Evolutionary conservation across 2,329 filamentous ascomycete genomes (phyloP).

Genomic region (Exophiala oligosperma): DNA sequence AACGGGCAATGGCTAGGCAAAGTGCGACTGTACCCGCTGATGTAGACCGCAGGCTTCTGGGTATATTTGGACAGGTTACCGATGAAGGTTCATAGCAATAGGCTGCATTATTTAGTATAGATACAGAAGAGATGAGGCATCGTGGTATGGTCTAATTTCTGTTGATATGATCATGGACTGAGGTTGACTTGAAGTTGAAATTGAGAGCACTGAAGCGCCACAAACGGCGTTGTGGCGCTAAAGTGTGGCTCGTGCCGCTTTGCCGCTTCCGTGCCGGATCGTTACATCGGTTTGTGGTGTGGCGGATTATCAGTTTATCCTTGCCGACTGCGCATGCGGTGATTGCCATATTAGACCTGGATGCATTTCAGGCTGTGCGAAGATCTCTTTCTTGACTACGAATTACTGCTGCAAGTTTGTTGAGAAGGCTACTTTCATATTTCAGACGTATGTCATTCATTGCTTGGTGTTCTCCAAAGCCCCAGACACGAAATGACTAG

Average conservation of each 20-base stretch:
- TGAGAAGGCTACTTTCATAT: no score
- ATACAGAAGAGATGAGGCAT: neutral
- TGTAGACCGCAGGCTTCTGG: no score
- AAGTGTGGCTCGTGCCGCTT: neutral
- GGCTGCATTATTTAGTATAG: neutral
- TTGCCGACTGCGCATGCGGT: neutral
- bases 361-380: neutral
- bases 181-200: neutral
- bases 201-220: neutral
- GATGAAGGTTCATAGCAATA: no score
- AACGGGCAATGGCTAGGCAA: no score
- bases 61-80: no score
- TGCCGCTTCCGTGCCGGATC: neutral
- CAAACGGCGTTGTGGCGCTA: neutral
- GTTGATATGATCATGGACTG: neutral
- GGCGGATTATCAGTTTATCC: neutral
- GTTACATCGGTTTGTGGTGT: no score
- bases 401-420: neutral
- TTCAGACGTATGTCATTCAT: no score
- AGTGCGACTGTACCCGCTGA: no score
- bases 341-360: no score
- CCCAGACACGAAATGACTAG: no score
- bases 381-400: neutral
- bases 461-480: no score
- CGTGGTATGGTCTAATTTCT: neutral